Conservation (phyloP, 495 filamentous ascomycete genomes). For the Aspergillus affinis region DNA sequence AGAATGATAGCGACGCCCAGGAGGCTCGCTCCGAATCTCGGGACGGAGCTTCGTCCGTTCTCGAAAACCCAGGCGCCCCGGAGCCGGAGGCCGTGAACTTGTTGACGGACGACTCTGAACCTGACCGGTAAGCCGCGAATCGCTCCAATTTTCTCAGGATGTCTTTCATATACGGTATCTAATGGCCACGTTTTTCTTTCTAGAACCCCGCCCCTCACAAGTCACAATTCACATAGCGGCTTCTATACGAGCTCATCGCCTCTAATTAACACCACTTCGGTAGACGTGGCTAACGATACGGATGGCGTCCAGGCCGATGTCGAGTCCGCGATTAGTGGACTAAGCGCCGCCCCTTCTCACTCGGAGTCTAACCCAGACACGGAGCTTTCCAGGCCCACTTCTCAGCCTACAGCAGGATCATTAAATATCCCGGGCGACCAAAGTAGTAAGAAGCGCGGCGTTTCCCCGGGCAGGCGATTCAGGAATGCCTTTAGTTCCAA, state of each 20-base stretch:
- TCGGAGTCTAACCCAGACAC: constrained; percentile 29
- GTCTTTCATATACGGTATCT: neutral
- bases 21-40: constrained; percentile 30
- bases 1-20: constrained; percentile 23
- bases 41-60: constrained; percentile 22
- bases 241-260: constrained; percentile 83
- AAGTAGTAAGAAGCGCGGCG: constrained; percentile 35
- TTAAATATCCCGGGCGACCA: constrained; percentile 35
- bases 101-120: constrained; percentile 69
- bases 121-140: constrained; percentile 59
- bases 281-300: constrained; percentile 29
- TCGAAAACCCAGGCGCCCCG: constrained; percentile 21
- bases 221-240: constrained; percentile 74
- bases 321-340: constrained; percentile 33
- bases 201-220: constrained; percentile 63
- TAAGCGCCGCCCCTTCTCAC: constrained; percentile 20
- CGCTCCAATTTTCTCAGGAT: too few relatives aligned
- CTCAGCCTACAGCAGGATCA: constrained; percentile 25
- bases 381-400: constrained; percentile 20
- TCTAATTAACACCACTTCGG: constrained; percentile 61
- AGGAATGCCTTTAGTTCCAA: constrained; percentile 46
- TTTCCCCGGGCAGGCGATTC: constrained; percentile 45
- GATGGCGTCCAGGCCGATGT: constrained; percentile 26
- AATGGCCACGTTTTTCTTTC: constrained; percentile 1
- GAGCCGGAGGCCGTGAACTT: constrained; percentile 51